Evolutionary conservation across 305 asterid species (phyloP), one percentile per base, ranked within the genome.

Genomic region (Solanum hybrid): DNA sequence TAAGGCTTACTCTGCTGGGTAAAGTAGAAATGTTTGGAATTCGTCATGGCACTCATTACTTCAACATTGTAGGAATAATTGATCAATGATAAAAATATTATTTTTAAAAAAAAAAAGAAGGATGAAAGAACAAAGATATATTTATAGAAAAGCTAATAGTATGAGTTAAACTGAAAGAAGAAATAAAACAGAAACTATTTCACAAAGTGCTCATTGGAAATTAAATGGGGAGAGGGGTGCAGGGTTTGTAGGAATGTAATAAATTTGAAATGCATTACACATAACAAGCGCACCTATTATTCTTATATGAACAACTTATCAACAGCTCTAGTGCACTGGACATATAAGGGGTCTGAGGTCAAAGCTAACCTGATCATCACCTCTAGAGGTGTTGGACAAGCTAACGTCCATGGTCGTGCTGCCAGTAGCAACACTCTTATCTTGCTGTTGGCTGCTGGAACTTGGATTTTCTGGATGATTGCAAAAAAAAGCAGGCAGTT

Each of bases 291-390:
- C 83, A 78, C 15, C 83, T 76, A 82, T 39, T 12, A 61, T 61
- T 37, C 89, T 80, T 13, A 33, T 85, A 90, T 76, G 68, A 73
- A 73, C 14, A 76, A 78, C 77, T n/a, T 24, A 24, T 34, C 27
- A 41, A 14, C 32, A 87, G 36, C 38, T 90, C 73, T 78, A 39
- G 57, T 39, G 83, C 33, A 5, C 57, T 9, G 22, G 33, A 32
- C 39, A 14, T 75, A 41, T 57, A 79, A 76, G 45, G 77, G 85
- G 37, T 20, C 87, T n/a, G 37, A 61, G 88, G 14, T 82, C 84
- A 70, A 38, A 81, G 77, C 86, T 75, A 90, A 92, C 93, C 92
- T 92, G 90, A 89, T 79, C 75, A 75, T 83, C 80, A 39, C 85
- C 90, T 88, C 82, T 41, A 89, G 82, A 87, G 88, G 88, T 83